Base-by-base conservation (phyloP, 2,329 filamentous ascomycete species). In the Ophiosphaerella narmari region DNA sequence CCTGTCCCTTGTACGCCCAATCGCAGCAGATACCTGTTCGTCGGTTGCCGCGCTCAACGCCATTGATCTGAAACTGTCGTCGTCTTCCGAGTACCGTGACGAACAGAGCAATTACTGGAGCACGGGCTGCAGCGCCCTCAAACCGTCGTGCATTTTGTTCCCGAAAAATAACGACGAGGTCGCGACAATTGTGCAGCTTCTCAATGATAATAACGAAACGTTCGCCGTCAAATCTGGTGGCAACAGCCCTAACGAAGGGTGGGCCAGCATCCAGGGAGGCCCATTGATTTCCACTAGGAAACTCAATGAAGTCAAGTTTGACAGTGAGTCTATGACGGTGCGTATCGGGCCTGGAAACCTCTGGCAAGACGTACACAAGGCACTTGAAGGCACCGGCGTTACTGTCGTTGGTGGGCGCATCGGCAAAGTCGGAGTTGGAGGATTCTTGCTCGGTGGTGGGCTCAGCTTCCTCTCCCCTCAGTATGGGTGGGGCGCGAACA, bases 201-300 rank as follows among this genome's bases (percentile, higher is more conserved):
- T 86, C 16, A 51, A 59, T 21, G 38, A 46, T 13, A 65, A 63
- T 47, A 75, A 74, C 8, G 65, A 75, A 34, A 78, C 77, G 36
- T 82, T 86, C 39, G 84, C 82, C 18, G 75, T 84, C 68, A 77
- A 80, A 64, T 74, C 77, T n/a, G 80, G 80, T 11, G 76, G 76
- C 3, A 76, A 79, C 59, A 74, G 75, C 11, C 26, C 26, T 29
- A 29, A 29, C 11, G 7, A 7, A 7, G 74, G 74, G 13, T 78
- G 77, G 41, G 71, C 75, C 3, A 77, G 73, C 57, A 75, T 77
- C 39, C 72, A 76, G 53, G 71, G 71, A 16, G 77, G 74, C 1
- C 65, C 75, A 3, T 63, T 79, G 38, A 73, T 76, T 39, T 73
- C 70, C 5, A 79, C 80, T 49, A 63, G 80, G 73, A 21, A 47